A percentile compares a stretch with the other conserved stretches of the same genome.
phyloP scores from a whole-genome alignment of 768 basidiomycete genomes.

The Lactifluus rugatus region DNA sequence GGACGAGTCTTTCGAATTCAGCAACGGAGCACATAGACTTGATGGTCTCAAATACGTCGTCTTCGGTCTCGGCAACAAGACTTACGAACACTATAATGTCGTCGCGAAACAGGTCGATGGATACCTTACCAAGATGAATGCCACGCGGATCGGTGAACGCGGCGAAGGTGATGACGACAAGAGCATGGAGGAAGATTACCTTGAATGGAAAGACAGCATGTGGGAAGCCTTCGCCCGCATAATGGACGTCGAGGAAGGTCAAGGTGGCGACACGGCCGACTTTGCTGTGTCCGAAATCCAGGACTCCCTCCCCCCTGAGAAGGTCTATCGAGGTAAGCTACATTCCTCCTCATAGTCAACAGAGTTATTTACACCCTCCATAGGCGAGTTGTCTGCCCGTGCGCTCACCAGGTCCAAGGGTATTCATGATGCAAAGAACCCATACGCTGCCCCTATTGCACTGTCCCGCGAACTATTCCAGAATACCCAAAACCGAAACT shows the following conservation, averaged over 20 bases:
- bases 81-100: constrained; percentile 94
- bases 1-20: constrained; percentile 83
- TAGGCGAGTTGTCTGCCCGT: constrained; percentile 91
- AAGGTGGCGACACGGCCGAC: constrained; percentile 90
- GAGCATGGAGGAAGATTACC: constrained; percentile 99
- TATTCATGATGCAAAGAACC: constrained; percentile 97
- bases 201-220: constrained; percentile 98
- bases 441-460: constrained; percentile 77
- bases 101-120: constrained; percentile 75
- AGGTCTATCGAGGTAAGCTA: constrained; percentile 80
- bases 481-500: constrained; percentile 67
- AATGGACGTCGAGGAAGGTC: constrained; percentile 90
- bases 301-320: constrained; percentile 58
- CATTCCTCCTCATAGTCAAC: not conserved
- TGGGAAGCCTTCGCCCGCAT: constrained; percentile 81
- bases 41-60: constrained; percentile 88
- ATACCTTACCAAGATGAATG: constrained; percentile 70
- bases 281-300: constrained; percentile 83
- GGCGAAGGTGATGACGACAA: constrained; percentile 99
- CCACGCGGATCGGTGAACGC: constrained; percentile 70
- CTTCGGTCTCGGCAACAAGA: constrained; percentile 87
- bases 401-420: constrained; percentile 90
- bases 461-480: constrained; percentile 79
- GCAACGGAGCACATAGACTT: constrained; percentile 63
- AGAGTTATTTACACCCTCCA: constrained; percentile 14